Conservation (phyloP, 106 monocot genomes). For the Allium fistulosum region DNA sequence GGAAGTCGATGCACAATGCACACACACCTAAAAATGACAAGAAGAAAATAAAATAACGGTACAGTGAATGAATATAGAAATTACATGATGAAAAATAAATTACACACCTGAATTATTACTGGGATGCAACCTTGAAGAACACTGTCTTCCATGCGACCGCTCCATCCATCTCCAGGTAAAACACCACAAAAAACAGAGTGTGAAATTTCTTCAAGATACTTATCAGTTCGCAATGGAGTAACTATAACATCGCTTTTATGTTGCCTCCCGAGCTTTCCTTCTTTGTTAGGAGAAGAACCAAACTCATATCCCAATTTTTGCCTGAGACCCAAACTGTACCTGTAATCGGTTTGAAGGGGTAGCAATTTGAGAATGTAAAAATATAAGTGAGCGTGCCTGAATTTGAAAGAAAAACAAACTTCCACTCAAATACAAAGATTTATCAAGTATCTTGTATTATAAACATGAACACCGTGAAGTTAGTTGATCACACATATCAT, state of each 20-base stretch:
- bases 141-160: slow-evolving; percentile 92
- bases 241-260: slow-evolving; percentile 57
- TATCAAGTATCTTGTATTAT: too few species aligned
- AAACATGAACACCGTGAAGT: too few species aligned
- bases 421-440: too few species aligned
- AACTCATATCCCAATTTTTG: slow-evolving; percentile 79
- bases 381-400: background rate
- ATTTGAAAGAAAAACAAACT: too few species aligned
- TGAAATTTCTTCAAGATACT: slow-evolving; percentile 59
- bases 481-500: too few species aligned
- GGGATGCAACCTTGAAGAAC: slow-evolving; percentile 86
- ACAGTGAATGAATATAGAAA: background rate
- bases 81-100: background rate
- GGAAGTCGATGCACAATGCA: background rate
- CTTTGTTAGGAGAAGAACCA: slow-evolving; percentile 72
- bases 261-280: slow-evolving; percentile 81
- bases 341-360: slow-evolving; percentile 22
- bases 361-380: background rate
- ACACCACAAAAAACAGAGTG: slow-evolving; percentile 91
- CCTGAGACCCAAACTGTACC: slow-evolving; percentile 93
- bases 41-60: background rate
- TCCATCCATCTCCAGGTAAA: slow-evolving; percentile 93
- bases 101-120: slow-evolving; percentile 81
- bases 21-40: background rate
- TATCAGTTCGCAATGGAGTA: slow-evolving; percentile 42